Base-by-base conservation (phyloP, 352 stramenopile genomes). In the Phytophthora vignae region DNA sequence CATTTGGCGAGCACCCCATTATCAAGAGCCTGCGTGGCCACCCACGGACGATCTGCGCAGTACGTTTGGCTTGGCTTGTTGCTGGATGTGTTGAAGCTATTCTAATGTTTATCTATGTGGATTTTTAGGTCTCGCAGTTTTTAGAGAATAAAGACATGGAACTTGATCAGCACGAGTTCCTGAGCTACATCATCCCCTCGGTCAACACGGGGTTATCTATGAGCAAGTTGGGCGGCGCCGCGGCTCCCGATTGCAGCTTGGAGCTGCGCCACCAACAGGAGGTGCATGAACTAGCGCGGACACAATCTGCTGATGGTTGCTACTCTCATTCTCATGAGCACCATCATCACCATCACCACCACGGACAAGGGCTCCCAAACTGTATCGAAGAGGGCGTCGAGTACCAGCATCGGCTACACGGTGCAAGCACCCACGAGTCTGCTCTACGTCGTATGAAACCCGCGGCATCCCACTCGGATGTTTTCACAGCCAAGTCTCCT, bases 141-240 rank as follows among this genome's bases (percentile, higher is more conserved):
- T 64, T 95, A 63, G 86, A 95, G 67, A 87, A 84, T 44, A 93
- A 92, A 57, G 88, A 95, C 62, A 91, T 95, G 83, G 83, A 93
- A 44, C 67, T 92, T n/a, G 88, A 95, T 50, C 84, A 94, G 73
- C 82, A 84, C 49, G 88, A 95, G 66, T 93, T 95, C 50, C 66
- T 95, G 17, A 81, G 84, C 58, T 95, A 93, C 68, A 92, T 95
- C 53, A 91, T 95, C 31, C 88, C 88, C 19, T 91, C 88, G 0
- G 86, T 95, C 9, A 90, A 85, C n/a, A 88, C 83, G 1, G 88
- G 88, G 3, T 77, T 95, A 40, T 79, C 78, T n/a, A 57, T 77
- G 36, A 73, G 76, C n/a, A 81, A 82, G 19, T 73, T 73, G 19
- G 73, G 78, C 36, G 33, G 42, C 17, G 11, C 31, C 8, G 54